phyloP scores from a whole-genome alignment of 495 filamentous ascomycete species.

The Annulohypoxylon stygium region DNA sequence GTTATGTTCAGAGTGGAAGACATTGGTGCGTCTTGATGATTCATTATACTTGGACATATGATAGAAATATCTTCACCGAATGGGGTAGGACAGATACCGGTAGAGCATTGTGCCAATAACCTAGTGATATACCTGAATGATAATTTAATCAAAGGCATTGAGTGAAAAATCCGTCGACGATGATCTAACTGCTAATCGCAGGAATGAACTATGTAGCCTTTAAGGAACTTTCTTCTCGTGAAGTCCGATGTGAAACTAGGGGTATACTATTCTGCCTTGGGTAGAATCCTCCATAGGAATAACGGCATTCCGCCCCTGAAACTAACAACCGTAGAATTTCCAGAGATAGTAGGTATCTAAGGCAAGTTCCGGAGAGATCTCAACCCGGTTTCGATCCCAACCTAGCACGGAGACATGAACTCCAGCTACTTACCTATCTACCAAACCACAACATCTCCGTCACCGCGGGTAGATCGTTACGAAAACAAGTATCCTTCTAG shows the following conservation, averaged over 20 bases:
- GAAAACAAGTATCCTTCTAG: background rate
- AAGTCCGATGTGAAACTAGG: background rate
- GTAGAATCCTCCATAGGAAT: background rate
- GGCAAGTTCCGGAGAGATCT: slow-evolving; percentile 6
- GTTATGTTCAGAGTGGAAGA: background rate
- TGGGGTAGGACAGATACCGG: background rate
- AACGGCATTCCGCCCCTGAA: background rate
- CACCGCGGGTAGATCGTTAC: background rate
- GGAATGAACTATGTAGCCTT: background rate
- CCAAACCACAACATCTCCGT: background rate
- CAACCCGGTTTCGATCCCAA: slow-evolving; percentile 10
- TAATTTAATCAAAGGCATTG: too few relatives aligned
- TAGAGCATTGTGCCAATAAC: background rate
- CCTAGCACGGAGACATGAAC: background rate
- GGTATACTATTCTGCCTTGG: background rate
- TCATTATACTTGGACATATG: background rate
- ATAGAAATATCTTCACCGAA: background rate
- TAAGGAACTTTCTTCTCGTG: background rate
- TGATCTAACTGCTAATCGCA: background rate
- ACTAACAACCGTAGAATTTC: background rate
- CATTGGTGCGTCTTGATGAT: background rate
- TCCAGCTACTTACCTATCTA: too few relatives aligned
- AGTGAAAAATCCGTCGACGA: background rate
- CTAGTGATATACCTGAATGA: background rate
- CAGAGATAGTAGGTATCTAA: background rate